These are phyloP conservation scores for Saccharomyces hybrid DNA, from an alignment of 1,139 yeast species.

Conservation along the genomic window DNA sequence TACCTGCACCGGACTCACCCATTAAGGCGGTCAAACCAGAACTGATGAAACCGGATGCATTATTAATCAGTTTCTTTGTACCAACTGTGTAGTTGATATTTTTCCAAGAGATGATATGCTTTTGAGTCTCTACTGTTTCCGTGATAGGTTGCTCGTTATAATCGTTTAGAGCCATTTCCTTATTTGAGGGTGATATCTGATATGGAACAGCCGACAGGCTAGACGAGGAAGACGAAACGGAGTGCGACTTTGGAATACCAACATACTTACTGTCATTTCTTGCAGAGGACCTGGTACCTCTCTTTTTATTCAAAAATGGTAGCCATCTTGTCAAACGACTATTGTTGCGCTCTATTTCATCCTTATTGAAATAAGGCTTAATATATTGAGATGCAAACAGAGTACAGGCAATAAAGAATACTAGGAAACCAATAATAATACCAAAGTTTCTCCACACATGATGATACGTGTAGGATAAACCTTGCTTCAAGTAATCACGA, in stretches of 20 bases:
- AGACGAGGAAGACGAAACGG: constrained; percentile 7
- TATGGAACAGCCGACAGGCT: background rate
- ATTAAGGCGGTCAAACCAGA: constrained; percentile 49
- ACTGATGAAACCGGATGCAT: constrained; percentile 44
- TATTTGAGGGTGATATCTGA: background rate
- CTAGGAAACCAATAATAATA: constrained; percentile 23
- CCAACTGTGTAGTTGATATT: constrained; percentile 37
- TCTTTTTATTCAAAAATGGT: constrained; percentile 6
- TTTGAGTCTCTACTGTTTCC: constrained; percentile 38
- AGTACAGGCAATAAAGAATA: constrained; percentile 31
- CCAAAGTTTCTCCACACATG: constrained; percentile 43
- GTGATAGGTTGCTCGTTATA: background rate
- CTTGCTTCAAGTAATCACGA: constrained; percentile 31
- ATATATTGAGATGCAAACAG: constrained; percentile 31
- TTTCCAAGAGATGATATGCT: constrained; percentile 38
- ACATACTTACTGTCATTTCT: background rate
- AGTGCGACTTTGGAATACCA: constrained; percentile 3
- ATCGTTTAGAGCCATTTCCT: background rate
- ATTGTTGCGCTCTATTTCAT: constrained; percentile 10
- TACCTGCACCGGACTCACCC: constrained; percentile 62
- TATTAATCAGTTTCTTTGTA: constrained; percentile 37
- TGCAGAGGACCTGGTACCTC: background rate
- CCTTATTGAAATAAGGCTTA: constrained; percentile 28
- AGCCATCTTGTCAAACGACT: constrained; percentile 4
- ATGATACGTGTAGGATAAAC: constrained; percentile 32